A percentile compares a stretch with the other conserved stretches of the same genome.
Conservation (phyloP, 176 grass and related monocot genomes). For the barley (Hordeum vulgare) region DNA sequence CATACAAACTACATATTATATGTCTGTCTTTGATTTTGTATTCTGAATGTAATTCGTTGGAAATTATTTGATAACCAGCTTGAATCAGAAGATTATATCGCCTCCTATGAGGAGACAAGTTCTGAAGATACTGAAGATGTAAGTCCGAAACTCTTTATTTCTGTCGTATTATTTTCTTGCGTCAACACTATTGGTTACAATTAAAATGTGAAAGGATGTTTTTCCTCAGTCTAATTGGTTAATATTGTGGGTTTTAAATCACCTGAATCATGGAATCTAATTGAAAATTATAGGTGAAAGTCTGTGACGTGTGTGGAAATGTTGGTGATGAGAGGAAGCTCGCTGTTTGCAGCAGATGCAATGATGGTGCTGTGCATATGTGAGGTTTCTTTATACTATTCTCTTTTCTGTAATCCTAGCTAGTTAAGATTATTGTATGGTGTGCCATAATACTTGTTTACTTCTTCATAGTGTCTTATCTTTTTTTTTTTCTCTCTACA, state of each 20-base stretch:
- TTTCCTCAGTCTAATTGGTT: background rate
- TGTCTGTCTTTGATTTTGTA: background rate
- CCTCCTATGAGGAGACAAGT: background rate
- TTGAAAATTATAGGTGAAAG: constrained; percentile 40
- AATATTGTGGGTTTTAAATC: background rate
- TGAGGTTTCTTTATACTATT: constrained; percentile 21
- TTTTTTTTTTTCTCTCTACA: background rate
- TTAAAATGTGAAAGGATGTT: background rate
- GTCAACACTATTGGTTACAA: background rate
- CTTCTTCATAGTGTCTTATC: background rate
- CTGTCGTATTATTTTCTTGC: background rate
- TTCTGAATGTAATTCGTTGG: background rate
- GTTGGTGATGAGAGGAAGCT: constrained; percentile 60
- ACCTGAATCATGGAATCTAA: background rate
- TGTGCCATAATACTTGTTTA: background rate
- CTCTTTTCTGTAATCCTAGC: background rate
- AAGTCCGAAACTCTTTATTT: constrained; percentile 19
- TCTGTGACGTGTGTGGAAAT: constrained; percentile 73
- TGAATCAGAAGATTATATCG: background rate
- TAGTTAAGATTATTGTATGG: background rate
- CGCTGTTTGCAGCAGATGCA: constrained; percentile 60
- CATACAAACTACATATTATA: background rate
- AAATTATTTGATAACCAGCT: constrained; percentile 6
- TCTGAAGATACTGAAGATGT: constrained; percentile 41
- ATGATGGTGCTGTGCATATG: constrained; percentile 73